A percentile compares a stretch with the other conserved stretches of the same genome.
phyloP scores from a whole-genome alignment of 2,329 filamentous ascomycete species.

The Ciborinia camelliae region DNA sequence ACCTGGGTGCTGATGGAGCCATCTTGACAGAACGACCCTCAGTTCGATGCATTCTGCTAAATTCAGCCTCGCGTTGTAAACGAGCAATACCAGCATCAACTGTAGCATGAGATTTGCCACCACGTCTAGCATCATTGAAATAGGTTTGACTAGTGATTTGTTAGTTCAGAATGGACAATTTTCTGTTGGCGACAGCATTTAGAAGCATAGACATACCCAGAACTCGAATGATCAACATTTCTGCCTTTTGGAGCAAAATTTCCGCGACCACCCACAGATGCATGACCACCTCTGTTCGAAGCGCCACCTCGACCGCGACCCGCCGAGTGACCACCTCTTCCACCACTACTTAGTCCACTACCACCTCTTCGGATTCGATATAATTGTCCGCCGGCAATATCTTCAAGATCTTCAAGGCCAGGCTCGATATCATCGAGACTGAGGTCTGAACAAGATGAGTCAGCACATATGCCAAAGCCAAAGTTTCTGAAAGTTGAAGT shows the following conservation, averaged over 20 bases:
- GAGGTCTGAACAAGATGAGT: slow-evolving; percentile 20
- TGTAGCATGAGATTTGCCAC: neutral
- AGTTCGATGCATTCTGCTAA: neutral
- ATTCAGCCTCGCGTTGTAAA: slow-evolving; percentile 2
- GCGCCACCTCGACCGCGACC: slow-evolving; percentile 4
- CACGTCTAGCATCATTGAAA: slow-evolving; percentile 10
- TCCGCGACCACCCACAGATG: neutral
- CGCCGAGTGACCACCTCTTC: slow-evolving; percentile 17
- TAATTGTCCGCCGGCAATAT: slow-evolving; percentile 33
- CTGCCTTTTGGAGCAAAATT: neutral
- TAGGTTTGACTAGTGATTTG: neutral
- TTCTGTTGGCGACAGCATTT: neutral
- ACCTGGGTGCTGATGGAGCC: neutral
- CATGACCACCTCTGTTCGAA: slow-evolving; percentile 13
- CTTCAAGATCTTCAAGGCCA: slow-evolving; percentile 25
- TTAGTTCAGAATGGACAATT: neutral
- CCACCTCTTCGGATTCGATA: slow-evolving; percentile 29
- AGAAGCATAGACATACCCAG: slow-evolving; percentile 4
- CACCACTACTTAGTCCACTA: neutral
- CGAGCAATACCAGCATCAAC: slow-evolving; percentile 17
- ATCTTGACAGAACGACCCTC: slow-evolving; percentile 1
- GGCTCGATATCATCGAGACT: slow-evolving; percentile 28
- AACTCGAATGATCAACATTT: neutral
- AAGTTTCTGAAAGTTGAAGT: neutral
- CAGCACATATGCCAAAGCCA: neutral